Base-by-base conservation (phyloP, 495 filamentous ascomycete species). In the Aspergillus wentii region DNA sequence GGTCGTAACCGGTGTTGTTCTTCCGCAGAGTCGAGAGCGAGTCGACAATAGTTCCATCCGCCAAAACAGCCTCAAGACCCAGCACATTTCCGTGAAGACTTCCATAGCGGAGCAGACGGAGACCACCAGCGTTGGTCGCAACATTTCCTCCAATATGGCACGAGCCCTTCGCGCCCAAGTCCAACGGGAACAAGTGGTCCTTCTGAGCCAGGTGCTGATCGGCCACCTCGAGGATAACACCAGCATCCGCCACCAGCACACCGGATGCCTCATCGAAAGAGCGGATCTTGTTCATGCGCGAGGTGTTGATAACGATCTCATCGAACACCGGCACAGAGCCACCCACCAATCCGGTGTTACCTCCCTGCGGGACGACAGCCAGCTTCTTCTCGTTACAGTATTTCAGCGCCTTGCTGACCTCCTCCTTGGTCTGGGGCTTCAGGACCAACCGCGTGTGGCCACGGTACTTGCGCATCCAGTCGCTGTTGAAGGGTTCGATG, bases 391-490 rank as follows among this genome's bases (percentile, higher is more conserved):
- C 79, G 62, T 96, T 95, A 69, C 92, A 97, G 74, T 96, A 94
- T 59, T 81, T 80, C 47, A 98, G 58, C 27, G 96, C 80, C 62
- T 85, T 71, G 73, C 85, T 89, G 54, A 95, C 81, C 62, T 98
- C 84, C 42, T 87, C 78, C 2, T 87, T 88, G 8, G 74, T 78
- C 22, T 70, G 69, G 7, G 92, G 92, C 64, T 91, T 95, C 31
- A 98, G 67, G 7, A 96, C 88, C 7, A 98, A 69, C 39, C 79
- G 76, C 35, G 85, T 80, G 56, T 95, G 90, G 25, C 92, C 92
- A 25, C 88, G 82, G 69, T 96, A 98, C 62, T 98, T 98, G 59
- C 86, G 80, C 94, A 97, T 97, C 92, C 92, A 98, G 68, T 98
- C 92, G 48, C 76, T 79, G 67, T 98, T 98, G 76, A 87, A 97